Base-by-base conservation (phyloP, 495 filamentous ascomycete genomes). In the Aspergillus baeticus region DNA sequence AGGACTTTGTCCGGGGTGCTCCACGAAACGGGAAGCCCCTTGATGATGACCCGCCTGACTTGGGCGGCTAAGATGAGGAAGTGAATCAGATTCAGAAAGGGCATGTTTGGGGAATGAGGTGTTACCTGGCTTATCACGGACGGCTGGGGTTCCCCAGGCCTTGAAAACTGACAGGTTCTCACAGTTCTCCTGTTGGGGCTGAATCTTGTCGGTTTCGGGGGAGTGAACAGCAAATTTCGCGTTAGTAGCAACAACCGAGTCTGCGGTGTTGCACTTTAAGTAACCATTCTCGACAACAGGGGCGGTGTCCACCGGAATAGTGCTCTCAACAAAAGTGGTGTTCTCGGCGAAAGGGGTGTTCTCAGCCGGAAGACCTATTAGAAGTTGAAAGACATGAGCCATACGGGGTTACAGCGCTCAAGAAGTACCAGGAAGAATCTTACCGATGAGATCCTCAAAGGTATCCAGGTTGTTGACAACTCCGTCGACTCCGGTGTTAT, bases 31-130 rank as follows among this genome's bases (percentile, higher is more conserved):
- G 77, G 71, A n/a, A 76, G 61, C 42, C 63, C 58, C 29, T 65
- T 74, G 43, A 81, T 68, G 8, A 77, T 58, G n/a, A 74, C 52
- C 1, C 63, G 66, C 43, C 70, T 63, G 18, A 64, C 43, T 10
- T 63, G 60, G 26, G 75, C 59, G 36, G 69, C 73, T 77, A 49
- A 35, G 21, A 17, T 45, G 15, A 44, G 15, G 35, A 8, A 29
- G 26, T n/a, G n/a, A 8, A 29, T 29, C 8, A 29, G 26, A 29
- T 29, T 8, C 26, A 8, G n/a, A n/a, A n/a, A n/a, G n/a, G n/a
- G n/a, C n/a, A n/a, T n/a, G n/a, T n/a, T n/a, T n/a, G n/a, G n/a
- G n/a, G n/a, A n/a, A n/a, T n/a, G n/a, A n/a, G n/a, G n/a, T n/a
- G n/a, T 8, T 69, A 73, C 68, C 62, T 13, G 70, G 68, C 52